A percentile compares a stretch with the other conserved stretches of the same genome.
These are phyloP conservation scores for Artemisia princeps DNA, from an alignment of 140 eudicot species.

Conservation along the genomic window DNA sequence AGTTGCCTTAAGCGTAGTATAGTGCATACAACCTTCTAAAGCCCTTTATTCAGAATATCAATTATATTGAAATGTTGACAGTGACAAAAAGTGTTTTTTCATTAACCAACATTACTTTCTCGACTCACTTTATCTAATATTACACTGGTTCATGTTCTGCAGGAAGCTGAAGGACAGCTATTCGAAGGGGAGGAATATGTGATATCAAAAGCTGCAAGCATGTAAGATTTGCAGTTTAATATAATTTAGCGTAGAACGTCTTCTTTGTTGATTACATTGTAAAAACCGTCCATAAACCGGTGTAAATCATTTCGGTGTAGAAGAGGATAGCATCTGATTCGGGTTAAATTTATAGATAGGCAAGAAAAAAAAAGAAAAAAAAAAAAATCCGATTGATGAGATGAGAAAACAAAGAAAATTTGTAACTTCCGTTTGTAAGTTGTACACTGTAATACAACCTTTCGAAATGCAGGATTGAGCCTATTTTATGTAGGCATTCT, in stretches of 20 bases:
- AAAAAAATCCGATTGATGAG: neutral
- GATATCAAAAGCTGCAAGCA: conserved; percentile 64
- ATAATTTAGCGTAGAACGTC: conserved; percentile 21
- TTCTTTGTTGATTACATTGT: conserved; percentile 23
- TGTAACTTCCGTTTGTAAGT: conserved; percentile 22
- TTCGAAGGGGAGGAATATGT: conserved; percentile 49
- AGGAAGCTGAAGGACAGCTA: conserved; percentile 42
- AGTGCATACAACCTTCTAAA: too few relatives aligned
- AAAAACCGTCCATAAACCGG: conserved; percentile 24
- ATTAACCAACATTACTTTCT: too few relatives aligned
- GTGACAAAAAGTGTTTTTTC: too few relatives aligned
- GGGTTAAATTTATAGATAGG: conserved; percentile 27
- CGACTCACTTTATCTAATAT: too few relatives aligned
- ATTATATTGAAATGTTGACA: too few relatives aligned
- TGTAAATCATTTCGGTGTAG: conserved; percentile 30
- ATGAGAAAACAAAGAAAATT: conserved; percentile 12
- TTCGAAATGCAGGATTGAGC: conserved; percentile 10
- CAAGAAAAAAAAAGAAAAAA: neutral
- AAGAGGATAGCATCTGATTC: conserved; percentile 26
- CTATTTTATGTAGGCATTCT: conserved; percentile 10
- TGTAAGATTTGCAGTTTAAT: conserved; percentile 33
- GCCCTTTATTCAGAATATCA: too few relatives aligned
- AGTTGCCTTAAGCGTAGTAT: too few relatives aligned
- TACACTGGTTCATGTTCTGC: conserved; percentile 13
- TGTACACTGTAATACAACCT: conserved; percentile 17